phyloP scores from a whole-genome alignment of 1,284 basidiomycete genomes.

The Leccinum pachyderme region DNA sequence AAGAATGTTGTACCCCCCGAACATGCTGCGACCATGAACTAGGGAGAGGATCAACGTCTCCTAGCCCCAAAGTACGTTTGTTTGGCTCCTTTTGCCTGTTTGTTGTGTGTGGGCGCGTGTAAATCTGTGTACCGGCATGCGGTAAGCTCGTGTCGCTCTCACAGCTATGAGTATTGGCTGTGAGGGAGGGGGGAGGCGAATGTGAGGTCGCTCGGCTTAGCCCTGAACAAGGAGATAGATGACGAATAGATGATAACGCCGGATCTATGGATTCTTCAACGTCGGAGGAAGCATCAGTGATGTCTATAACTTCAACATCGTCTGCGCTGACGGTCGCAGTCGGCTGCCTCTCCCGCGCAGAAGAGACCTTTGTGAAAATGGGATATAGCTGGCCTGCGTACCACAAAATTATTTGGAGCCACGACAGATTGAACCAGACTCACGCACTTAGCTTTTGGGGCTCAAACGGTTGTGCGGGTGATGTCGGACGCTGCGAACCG shows the following conservation, averaged over 20 bases:
- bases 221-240: conserved; percentile 14
- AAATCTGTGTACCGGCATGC: conserved; percentile 2
- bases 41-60: conserved; percentile 46
- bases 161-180: background rate
- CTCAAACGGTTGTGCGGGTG: background rate
- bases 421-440: background rate
- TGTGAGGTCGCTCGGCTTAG: conserved; percentile 2
- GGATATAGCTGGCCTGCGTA: conserved; percentile 27
- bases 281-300: conserved; percentile 17
- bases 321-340: conserved; percentile 6
- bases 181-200: conserved; percentile 9
- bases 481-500: conserved; percentile 2
- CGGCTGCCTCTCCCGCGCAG: conserved; percentile 3
- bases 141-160: conserved; percentile 9
- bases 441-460: conserved; percentile 21
- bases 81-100: conserved; percentile 5
- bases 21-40: conserved; percentile 57
- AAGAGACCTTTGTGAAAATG: conserved; percentile 22
- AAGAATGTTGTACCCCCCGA: conserved; percentile 48
- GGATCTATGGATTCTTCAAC: conserved; percentile 16
- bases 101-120: background rate
- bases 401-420: conserved; percentile 1
- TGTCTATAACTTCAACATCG: conserved; percentile 18
- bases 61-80: conserved; percentile 5
- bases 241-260: conserved; percentile 6